phyloP scores from a whole-genome alignment of 176 grass and related monocot genomes.

The Juncus effusus region DNA sequence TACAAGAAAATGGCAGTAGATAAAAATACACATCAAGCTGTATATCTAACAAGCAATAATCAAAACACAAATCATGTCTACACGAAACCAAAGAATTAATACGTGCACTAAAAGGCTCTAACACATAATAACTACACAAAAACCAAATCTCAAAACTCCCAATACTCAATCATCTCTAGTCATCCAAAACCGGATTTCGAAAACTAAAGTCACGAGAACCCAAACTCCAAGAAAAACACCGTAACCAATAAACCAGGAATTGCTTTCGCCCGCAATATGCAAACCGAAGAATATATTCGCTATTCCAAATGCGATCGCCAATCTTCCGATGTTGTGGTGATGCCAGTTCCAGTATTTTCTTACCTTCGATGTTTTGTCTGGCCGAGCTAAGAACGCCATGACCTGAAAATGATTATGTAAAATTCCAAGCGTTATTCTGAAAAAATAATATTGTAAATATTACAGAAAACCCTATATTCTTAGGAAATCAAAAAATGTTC shows the following conservation, averaged over 20 bases:
- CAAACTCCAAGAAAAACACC: conserved; percentile 68
- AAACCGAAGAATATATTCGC: conserved; percentile 77
- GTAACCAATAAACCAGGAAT: conserved; percentile 61
- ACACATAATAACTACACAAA: not conserved
- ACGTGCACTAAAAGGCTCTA: too few species aligned
- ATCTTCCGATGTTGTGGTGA: conserved; percentile 71
- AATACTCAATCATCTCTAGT: conserved; percentile 37
- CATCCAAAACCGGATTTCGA: conserved; percentile 52
- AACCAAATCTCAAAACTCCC: not conserved
- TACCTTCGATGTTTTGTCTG: conserved; percentile 60
- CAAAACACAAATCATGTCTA: not conserved
- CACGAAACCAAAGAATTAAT: too few species aligned
- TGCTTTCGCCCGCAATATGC: conserved; percentile 50
- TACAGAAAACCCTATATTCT: too few species aligned
- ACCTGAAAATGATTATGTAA: conserved; percentile 32
- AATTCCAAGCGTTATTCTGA: too few species aligned
- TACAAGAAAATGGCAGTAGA: too few species aligned
- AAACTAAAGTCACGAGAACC: conserved; percentile 34
- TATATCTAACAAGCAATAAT: not conserved
- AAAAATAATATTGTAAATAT: too few species aligned
- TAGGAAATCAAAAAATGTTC: too few species aligned
- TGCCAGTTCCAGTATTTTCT: conserved; percentile 87
- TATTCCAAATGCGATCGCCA: conserved; percentile 39
- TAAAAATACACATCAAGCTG: too few species aligned
- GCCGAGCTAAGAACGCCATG: conserved; percentile 59